Evolutionary conservation across 306 rosid species (phyloP), one percentile per base, ranked within the genome.

Genomic region (Pueraria montana): DNA sequence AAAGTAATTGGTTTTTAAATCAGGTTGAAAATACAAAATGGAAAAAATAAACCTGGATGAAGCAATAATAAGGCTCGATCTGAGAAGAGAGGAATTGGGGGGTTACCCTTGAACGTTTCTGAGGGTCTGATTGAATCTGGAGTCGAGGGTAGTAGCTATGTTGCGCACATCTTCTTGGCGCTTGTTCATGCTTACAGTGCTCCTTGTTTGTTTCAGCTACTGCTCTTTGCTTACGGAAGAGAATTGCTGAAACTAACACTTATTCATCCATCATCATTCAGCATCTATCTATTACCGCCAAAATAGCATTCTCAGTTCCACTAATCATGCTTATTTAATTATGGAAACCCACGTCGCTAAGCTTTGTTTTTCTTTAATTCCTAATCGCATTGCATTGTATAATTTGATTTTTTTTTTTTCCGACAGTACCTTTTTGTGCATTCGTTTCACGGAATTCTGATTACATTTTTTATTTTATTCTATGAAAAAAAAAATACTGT

Each of bases 61-160:
- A 64, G 1, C 23, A 8, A 36, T n/a, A 2, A 10, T 68, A 69
- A 21, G 3, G 4, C 34, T 69, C 18, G 55, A 88, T 86, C 85
- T 59, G 49, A 81, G 17, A 8, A 26, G 71, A 75, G 68, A 18
- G 42, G 68, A 77, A 20, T 52, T 8, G 8, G 4, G 4, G 42
- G 56, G 55, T 14, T 85, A 92, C 98, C 98, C 98, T 88, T 92
- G 98, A 43, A 94, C 98, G 84, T 89, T 94, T 74, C 91, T 83
- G 79, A 94, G 97, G 80, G 98, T 94, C 80, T 94, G 98, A 74
- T 76, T 92, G 89, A 94, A 92, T 86, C 94, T 89, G 75, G 97
- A 90, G 74, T 94, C 98, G 2, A 74, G 81, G 78, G 68, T 80
- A 45, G 72, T 80, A 45, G 90, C 65, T 79, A 77, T 53, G 42